Evolutionary conservation across 768 basidiomycete species (phyloP), one percentile per base, ranked within the genome.

Genomic region (Auriscalpium orientale): DNA sequence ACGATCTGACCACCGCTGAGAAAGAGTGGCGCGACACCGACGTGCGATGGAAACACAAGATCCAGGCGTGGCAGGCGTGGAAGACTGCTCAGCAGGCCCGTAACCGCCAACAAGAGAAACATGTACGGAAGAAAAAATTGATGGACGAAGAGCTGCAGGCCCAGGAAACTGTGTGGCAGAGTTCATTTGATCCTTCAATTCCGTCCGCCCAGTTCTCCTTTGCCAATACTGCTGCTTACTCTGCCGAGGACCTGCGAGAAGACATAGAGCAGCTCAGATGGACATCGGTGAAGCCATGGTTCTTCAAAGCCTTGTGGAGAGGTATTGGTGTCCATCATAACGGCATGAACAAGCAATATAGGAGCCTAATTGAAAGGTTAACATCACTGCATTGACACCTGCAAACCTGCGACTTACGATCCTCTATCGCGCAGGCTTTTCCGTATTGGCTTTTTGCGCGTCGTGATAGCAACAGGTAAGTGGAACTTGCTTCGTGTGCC

Each of bases 251-350:
- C 45, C 71, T 88, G 16, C 69, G 78, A 1, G 71, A 75, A 16
- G 80, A 83, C 43, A 70, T 84, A 20, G 20, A 48, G 9, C 67
- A 86, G 48, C 57, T 51, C 4, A 68, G 67, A 49, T 74, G 70
- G 52, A 66, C 64, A 8, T 59, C 62, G 2, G 65, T 70, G 1
- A 74, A 72, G 2, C 22, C 48, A n/a, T 82, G 80, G 78, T 73
- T 76, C 5, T 51, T 82, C 22, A 56, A 54, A 11, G 81, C 80
- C 7, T 67, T 89, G 49, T 65, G 67, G 49, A 72, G 87, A 35
- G 86, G 86, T 34, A 78, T 89, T 33, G 86, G 79, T 0, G 77
- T 89, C 11, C 86, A 89, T 61, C 87, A 88, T 65, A 62, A 81
- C 9, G 86, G 86, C 20, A 84, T 89, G 84, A 79, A 80, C 58